phyloP scores from a whole-genome alignment of 495 filamentous ascomycete species.

The Polyplosphaeria fusca region DNA sequence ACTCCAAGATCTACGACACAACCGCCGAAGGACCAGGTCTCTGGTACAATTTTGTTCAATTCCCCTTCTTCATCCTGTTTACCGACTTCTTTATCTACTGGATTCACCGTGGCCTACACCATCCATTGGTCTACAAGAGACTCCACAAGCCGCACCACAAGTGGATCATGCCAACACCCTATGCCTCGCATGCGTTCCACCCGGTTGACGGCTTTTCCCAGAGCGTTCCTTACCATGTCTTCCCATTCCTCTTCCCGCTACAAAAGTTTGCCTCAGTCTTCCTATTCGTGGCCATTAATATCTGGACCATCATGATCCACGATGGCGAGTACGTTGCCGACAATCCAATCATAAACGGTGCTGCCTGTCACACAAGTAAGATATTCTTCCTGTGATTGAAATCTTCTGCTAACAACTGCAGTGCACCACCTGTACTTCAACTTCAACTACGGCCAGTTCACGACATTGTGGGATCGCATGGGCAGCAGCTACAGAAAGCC shows the following conservation, averaged over 20 bases:
- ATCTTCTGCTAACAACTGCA: background rate
- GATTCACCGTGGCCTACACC: constrained; percentile 89
- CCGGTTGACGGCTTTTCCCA: constrained; percentile 92
- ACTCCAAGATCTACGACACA: constrained; percentile 81
- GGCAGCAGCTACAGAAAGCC: constrained; percentile 86
- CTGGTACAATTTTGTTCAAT: constrained; percentile 80
- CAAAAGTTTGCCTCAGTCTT: constrained; percentile 85
- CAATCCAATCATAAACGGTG: constrained; percentile 85
- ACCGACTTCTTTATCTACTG: constrained; percentile 94
- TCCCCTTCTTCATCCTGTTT: constrained; percentile 87
- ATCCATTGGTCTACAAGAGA: constrained; percentile 75
- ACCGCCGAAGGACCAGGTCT: constrained; percentile 66
- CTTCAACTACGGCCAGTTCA: constrained; percentile 98
- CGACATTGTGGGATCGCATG: constrained; percentile 89
- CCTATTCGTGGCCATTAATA: constrained; percentile 88
- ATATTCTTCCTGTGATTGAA: background rate
- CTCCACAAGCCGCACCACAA: constrained; percentile 98
- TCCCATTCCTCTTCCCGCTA: constrained; percentile 88
- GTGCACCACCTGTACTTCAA: constrained; percentile 91
- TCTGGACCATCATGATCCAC: constrained; percentile 98
- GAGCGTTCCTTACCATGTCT: constrained; percentile 88
- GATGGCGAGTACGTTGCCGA: constrained; percentile 94
- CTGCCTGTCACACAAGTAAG: constrained; percentile 84
- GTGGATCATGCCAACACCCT: constrained; percentile 99
- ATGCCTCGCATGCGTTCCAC: constrained; percentile 90